A percentile compares a stretch with the other conserved stretches of the same genome.
Evolutionary conservation across 2,329 filamentous ascomycete species (phyloP).

Genomic region (Botrytis fabae): DNA sequence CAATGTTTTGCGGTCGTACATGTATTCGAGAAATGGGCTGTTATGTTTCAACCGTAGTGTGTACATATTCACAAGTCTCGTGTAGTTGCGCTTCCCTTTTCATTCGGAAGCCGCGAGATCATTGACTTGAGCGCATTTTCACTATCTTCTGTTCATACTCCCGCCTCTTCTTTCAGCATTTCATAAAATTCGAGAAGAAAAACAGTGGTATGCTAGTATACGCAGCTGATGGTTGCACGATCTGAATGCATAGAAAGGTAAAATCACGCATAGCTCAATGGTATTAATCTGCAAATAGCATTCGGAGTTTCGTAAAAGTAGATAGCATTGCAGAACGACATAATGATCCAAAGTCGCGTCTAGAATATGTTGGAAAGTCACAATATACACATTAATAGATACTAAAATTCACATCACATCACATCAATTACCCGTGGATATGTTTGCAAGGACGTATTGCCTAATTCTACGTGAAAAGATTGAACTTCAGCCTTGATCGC

Average conservation of each 20-base stretch:
- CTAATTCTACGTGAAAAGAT: neutral
- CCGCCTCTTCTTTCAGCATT: neutral
- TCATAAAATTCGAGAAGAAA: neutral
- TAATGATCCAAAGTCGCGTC: neutral
- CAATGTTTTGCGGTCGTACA: too few species aligned
- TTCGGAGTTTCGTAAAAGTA: neutral
- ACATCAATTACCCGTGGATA: neutral
- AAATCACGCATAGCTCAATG: neutral
- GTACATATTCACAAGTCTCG: too few species aligned
- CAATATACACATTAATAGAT: neutral
- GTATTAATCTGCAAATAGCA: neutral
- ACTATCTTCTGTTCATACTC: neutral
- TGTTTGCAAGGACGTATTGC: neutral
- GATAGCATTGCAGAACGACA: neutral
- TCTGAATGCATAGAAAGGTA: neutral
- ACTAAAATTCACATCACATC: neutral
- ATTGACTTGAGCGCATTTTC: neutral
- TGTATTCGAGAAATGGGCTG: too few species aligned
- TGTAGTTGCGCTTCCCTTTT: too few species aligned
- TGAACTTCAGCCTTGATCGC: too few species aligned
- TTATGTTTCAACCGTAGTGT: too few species aligned
- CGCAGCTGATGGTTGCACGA: neutral
- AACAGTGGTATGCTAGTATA: neutral
- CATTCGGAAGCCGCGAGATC: neutral
- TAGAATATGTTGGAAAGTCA: neutral